phyloP scores from a whole-genome alignment of 768 basidiomycete genomes.

The Amanita rimosa region DNA sequence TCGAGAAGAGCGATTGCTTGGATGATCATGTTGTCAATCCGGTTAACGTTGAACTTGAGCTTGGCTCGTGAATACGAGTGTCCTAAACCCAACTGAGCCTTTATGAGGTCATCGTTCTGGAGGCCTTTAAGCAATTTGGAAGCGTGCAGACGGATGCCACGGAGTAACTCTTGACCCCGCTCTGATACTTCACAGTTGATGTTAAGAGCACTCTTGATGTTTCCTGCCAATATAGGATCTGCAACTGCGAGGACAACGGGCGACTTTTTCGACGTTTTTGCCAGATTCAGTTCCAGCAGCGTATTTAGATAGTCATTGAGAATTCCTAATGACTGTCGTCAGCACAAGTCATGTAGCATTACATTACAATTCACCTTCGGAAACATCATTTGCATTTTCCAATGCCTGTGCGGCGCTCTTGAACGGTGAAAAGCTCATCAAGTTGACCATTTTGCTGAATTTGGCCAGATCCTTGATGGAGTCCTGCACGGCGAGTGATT shows the following conservation, averaged over 20 bases:
- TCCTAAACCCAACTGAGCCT: slow-evolving; percentile 93
- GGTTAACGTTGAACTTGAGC: slow-evolving; percentile 95
- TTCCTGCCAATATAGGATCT: slow-evolving; percentile 62
- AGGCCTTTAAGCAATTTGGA: slow-evolving; percentile 83
- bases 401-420: slow-evolving; percentile 88
- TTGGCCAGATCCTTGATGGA: slow-evolving; percentile 80
- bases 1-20: slow-evolving; percentile 97
- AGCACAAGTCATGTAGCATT: neutral
- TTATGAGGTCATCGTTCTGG: slow-evolving; percentile 76
- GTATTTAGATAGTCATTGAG: slow-evolving; percentile 76
- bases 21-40: slow-evolving; percentile 99
- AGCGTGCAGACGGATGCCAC: slow-evolving; percentile 88
- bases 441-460: slow-evolving; percentile 86
- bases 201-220: slow-evolving; percentile 62
- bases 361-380: slow-evolving; percentile 56
- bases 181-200: slow-evolving; percentile 79
- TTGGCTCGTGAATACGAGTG: slow-evolving; percentile 97
- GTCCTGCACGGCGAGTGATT: slow-evolving; percentile 68
- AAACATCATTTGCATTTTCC: slow-evolving; percentile 93
- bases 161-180: slow-evolving; percentile 72
- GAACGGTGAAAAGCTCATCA: slow-evolving; percentile 90
- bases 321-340: slow-evolving; percentile 40
- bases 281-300: slow-evolving; percentile 79
- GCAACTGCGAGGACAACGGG: slow-evolving; percentile 68
- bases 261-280: slow-evolving; percentile 62